Percentiles rank a stretch among this genome's conserved stretches.
Conservation (phyloP, 2,329 filamentous ascomycete species). For the Ascochyta viciae-villosae region DNA sequence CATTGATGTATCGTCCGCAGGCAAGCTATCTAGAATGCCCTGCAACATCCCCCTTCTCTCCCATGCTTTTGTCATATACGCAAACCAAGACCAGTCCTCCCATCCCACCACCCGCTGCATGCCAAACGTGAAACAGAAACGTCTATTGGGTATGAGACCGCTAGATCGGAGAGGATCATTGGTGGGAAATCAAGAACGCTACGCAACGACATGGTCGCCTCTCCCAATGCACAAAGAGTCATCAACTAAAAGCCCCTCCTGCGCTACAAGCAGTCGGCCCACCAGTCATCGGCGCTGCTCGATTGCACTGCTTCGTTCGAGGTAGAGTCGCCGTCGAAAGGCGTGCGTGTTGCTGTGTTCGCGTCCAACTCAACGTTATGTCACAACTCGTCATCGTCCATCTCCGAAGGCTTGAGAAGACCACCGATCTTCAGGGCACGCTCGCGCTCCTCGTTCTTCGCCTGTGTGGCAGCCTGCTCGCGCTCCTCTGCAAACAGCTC, state of each 20-base stretch:
- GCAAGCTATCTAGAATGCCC: slow-evolving; percentile 31
- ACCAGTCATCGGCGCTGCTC: slow-evolving; percentile 53
- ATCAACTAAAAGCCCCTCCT: background rate
- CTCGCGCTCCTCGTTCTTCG: slow-evolving; percentile 87
- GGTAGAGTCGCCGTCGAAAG: slow-evolving; percentile 37
- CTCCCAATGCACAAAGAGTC: slow-evolving; percentile 13
- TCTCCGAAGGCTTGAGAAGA: slow-evolving; percentile 94
- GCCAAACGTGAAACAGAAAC: slow-evolving; percentile 26
- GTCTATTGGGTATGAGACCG: slow-evolving; percentile 37
- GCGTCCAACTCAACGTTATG: slow-evolving; percentile 59
- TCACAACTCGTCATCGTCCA: slow-evolving; percentile 86
- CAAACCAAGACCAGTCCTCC: slow-evolving; percentile 33
- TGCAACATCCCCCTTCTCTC: slow-evolving; percentile 34
- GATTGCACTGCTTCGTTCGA: slow-evolving; percentile 19
- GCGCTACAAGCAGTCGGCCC: slow-evolving; percentile 14
- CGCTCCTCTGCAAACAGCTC: slow-evolving; percentile 94
- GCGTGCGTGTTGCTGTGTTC: slow-evolving; percentile 46
- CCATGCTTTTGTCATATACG: slow-evolving; percentile 33
- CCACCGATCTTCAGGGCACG: slow-evolving; percentile 94
- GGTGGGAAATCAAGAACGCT: slow-evolving; percentile 7
- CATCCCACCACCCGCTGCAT: slow-evolving; percentile 28
- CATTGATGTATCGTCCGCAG: slow-evolving; percentile 5
- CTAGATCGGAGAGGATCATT: slow-evolving; percentile 1
- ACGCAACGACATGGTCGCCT: slow-evolving; percentile 23
- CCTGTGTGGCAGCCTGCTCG: slow-evolving; percentile 86